Evolutionary conservation across 306 rosid species (phyloP).

Genomic region (Hippophae rhamnoides): DNA sequence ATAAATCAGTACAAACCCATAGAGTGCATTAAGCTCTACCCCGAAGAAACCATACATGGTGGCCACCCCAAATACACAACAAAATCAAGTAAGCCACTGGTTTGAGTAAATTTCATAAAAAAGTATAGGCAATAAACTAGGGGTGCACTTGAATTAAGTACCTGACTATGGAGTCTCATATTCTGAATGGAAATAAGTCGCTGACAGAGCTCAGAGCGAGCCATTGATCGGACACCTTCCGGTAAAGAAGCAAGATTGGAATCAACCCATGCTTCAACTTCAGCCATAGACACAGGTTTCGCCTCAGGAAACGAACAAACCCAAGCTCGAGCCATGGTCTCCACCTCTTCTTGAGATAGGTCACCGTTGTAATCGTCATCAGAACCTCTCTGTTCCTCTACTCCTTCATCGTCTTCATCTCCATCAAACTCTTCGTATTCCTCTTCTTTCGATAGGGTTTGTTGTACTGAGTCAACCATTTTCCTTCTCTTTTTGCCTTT

Average conservation of each 20-base stretch:
- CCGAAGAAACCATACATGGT: background rate
- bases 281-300: slow-evolving; percentile 62
- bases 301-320: slow-evolving; percentile 67
- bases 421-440: slow-evolving; percentile 9
- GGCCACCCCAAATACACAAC: background rate
- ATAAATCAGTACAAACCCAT: too few relatives aligned
- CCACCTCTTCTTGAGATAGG: slow-evolving; percentile 82
- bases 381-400: slow-evolving; percentile 13
- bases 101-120: slow-evolving; percentile 2
- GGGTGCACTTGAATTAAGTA: background rate
- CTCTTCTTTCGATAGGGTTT: slow-evolving; percentile 18
- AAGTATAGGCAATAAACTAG: background rate
- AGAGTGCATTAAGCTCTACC: background rate
- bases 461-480: slow-evolving; percentile 42
- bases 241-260: slow-evolving; percentile 62
- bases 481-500: background rate
- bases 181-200: slow-evolving; percentile 76
- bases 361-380: slow-evolving; percentile 36
- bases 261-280: slow-evolving; percentile 90
- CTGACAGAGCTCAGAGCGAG: slow-evolving; percentile 69
- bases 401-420: slow-evolving; percentile 18
- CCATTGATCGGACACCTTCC: slow-evolving; percentile 70
- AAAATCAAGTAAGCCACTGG: background rate
- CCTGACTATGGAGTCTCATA: slow-evolving; percentile 59
- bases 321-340: slow-evolving; percentile 96